These are phyloP conservation scores for Aspergillus pseudotamarii DNA, from an alignment of 2,329 filamentous ascomycete species.

Conservation along the genomic window DNA sequence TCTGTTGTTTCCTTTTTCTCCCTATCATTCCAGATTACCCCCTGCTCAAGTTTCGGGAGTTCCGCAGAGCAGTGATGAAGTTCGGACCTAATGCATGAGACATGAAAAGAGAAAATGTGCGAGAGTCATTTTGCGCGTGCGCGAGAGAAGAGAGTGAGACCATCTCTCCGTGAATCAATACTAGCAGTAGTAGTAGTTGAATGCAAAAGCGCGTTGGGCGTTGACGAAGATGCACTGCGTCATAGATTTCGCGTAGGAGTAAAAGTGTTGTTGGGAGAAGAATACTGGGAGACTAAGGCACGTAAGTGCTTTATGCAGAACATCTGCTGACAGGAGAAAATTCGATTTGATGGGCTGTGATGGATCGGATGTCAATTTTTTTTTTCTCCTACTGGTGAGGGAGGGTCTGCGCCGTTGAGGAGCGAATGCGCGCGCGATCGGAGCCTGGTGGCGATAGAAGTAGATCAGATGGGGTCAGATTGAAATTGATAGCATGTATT, in stretches of 20 bases:
- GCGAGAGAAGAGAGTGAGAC: not conserved
- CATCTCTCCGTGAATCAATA: not conserved
- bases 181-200: constrained; percentile 1
- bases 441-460: not conserved
- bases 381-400: not conserved
- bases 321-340: not conserved
- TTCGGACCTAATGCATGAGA: constrained; percentile 28
- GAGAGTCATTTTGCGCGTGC: constrained; percentile 20
- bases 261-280: not conserved
- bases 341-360: not conserved
- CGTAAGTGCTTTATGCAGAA: not conserved
- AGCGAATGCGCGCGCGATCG: not conserved
- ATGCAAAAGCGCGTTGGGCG: not conserved
- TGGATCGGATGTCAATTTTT: not conserved
- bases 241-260: not conserved
- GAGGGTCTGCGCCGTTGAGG: not conserved
- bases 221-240: not conserved
- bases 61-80: constrained; percentile 21
- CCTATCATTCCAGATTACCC: not conserved
- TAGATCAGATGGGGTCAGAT: not conserved
- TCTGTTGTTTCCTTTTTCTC: constrained; percentile 10
- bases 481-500: not conserved
- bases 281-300: not conserved
- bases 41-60: constrained; percentile 13
- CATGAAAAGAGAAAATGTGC: constrained; percentile 20